Conservation (phyloP, 2,329 filamentous ascomycete species). For the Teratosphaeria zuluensis region DNA sequence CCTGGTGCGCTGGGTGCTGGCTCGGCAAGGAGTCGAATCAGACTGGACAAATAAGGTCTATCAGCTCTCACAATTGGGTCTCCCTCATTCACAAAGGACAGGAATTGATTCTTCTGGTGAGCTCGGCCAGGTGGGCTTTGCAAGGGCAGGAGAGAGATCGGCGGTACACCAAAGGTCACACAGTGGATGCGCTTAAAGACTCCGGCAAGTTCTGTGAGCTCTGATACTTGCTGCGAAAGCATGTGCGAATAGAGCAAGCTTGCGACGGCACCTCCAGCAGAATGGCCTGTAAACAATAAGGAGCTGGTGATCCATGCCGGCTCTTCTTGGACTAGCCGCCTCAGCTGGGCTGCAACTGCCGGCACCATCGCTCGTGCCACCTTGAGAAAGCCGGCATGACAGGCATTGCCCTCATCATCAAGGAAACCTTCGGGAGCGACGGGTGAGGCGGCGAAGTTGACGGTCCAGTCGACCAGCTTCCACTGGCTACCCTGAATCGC, state of each 20-base stretch:
- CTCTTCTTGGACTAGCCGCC: conserved; percentile 61
- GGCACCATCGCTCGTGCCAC: conserved; percentile 66
- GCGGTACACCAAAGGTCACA: conserved; percentile 72
- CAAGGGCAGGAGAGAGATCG: conserved; percentile 62
- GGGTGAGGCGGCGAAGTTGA: conserved; percentile 66
- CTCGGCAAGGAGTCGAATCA: conserved; percentile 60
- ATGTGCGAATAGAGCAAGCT: conserved; percentile 74
- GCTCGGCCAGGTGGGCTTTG: conserved; percentile 40
- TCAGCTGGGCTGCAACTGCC: conserved; percentile 61
- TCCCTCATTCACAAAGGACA: conserved; percentile 75
- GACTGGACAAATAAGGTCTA: conserved; percentile 58
- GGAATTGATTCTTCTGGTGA: conserved; percentile 55
- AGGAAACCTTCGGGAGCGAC: conserved; percentile 59
- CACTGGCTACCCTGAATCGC: conserved; percentile 67
- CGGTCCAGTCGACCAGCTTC: conserved; percentile 76
- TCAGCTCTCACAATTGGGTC: conserved; percentile 73
- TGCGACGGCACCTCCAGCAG: conserved; percentile 75
- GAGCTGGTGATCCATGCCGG: conserved; percentile 56
- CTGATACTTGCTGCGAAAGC: conserved; percentile 55
- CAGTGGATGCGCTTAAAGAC: conserved; percentile 75
- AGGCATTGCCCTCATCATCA: conserved; percentile 67
- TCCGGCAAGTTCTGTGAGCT: conserved; percentile 58
- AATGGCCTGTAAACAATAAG: conserved; percentile 76
- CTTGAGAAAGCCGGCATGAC: conserved; percentile 69
- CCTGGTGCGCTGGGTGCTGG: conserved; percentile 25